Evolutionary conservation across 148 eudicot genomes (phyloP).

Genomic region (Selenicereus undatus): DNA sequence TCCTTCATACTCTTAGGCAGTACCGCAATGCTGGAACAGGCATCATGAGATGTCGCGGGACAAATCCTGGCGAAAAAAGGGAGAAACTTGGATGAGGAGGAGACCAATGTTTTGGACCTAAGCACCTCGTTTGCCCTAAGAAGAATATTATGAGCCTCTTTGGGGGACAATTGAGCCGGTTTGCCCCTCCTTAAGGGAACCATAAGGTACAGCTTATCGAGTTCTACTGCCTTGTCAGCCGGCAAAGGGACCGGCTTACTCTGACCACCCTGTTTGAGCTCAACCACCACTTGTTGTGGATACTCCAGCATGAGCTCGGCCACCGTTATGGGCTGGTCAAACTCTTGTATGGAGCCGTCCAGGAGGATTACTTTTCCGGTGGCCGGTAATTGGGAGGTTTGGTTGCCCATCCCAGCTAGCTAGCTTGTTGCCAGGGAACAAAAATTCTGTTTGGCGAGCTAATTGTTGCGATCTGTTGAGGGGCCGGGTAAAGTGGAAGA

Average conservation of each 20-base stretch:
- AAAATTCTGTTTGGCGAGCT: too few relatives aligned
- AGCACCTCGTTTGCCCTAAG: slow-evolving; percentile 33
- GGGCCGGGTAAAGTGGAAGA: too few relatives aligned
- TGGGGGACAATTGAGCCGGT: slow-evolving; percentile 43
- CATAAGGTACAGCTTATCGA: slow-evolving; percentile 57
- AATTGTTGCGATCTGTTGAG: too few relatives aligned
- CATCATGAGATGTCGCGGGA: slow-evolving; percentile 15
- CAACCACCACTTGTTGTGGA: slow-evolving; percentile 78
- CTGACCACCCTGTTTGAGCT: slow-evolving; percentile 22
- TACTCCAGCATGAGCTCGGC: slow-evolving; percentile 87
- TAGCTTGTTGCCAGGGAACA: not conserved
- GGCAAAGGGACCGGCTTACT: slow-evolving; percentile 48
- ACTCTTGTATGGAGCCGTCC: slow-evolving; percentile 50
- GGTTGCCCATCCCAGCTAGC: slow-evolving; percentile 48
- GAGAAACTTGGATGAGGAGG: slow-evolving; percentile 31
- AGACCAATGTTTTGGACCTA: slow-evolving; percentile 27
- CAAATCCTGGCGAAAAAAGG: slow-evolving; percentile 54
- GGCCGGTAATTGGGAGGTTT: slow-evolving; percentile 23
- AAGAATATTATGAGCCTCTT: slow-evolving; percentile 55
- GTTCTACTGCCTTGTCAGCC: slow-evolving; percentile 59
- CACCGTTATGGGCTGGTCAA: slow-evolving; percentile 47
- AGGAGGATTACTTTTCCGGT: slow-evolving; percentile 62
- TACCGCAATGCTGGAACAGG: not conserved
- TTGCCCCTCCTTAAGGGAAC: slow-evolving; percentile 63
- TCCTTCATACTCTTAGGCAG: not conserved